These are phyloP conservation scores for Thalassiosira exigua DNA, from an alignment of 352 stramenopile genomes.

Conservation along the genomic window DNA sequence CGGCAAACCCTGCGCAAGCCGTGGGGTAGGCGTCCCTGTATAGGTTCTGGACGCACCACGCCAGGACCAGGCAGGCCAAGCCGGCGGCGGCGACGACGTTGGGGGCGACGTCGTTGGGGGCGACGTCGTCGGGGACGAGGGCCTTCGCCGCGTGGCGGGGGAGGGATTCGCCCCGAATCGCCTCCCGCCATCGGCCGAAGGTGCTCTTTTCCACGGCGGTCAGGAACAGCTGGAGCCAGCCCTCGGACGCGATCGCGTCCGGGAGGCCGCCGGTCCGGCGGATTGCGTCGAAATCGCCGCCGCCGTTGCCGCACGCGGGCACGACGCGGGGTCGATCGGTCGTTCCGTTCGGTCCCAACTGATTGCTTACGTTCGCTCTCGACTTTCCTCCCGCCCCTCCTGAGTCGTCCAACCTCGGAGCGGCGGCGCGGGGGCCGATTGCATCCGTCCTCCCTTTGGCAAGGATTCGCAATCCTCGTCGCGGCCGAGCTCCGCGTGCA, in stretches of 20 bases:
- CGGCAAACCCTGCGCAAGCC: conserved; percentile 76
- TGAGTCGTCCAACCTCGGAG: too few species aligned
- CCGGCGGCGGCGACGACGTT: conserved; percentile 81
- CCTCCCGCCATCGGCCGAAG: conserved; percentile 82
- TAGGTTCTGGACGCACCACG: conserved; percentile 83
- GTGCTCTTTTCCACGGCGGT: conserved; percentile 80
- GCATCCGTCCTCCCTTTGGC: too few species aligned
- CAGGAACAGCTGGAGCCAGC: conserved; percentile 84
- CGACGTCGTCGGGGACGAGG: conserved; percentile 62
- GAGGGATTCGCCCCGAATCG: conserved; percentile 78
- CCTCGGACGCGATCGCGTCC: conserved; percentile 71
- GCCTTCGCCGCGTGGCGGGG: conserved; percentile 63
- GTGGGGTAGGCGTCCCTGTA: conserved; percentile 77
- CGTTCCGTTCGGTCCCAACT: too few species aligned
- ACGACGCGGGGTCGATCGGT: too few species aligned
- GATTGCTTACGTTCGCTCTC: background rate
- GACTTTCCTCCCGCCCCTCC: conserved; percentile 1
- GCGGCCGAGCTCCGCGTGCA: too few species aligned
- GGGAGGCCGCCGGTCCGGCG: conserved; percentile 10
- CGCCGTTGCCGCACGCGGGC: background rate
- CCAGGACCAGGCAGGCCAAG: conserved; percentile 70
- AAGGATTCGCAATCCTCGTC: too few species aligned
- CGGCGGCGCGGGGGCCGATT: too few species aligned
- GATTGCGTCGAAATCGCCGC: background rate
- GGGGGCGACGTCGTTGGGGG: conserved; percentile 81